phyloP scores from a whole-genome alignment of 371 early-diverging fungal genomes.

The Smittium mucronatum region DNA sequence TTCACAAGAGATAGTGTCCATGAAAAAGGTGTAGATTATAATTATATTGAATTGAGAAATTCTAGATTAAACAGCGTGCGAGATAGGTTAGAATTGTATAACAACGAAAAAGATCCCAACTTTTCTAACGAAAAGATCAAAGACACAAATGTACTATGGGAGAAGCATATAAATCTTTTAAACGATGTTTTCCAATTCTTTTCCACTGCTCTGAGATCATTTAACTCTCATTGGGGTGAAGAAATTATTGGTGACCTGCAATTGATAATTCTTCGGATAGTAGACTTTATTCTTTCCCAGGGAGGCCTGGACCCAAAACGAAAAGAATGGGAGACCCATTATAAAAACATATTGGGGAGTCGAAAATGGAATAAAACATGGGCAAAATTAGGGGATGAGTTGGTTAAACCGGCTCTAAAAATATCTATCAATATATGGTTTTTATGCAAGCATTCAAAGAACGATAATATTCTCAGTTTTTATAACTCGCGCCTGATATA shows the following conservation, averaged over 20 bases:
- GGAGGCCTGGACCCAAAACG: slow-evolving; percentile 8
- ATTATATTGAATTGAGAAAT: background rate
- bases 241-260: slow-evolving; percentile 2
- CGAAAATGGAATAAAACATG: slow-evolving; percentile 6
- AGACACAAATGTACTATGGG: background rate
- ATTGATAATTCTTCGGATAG: background rate
- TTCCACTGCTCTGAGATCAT: slow-evolving; percentile 5
- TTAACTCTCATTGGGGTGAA: background rate
- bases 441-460: background rate
- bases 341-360: slow-evolving; percentile 4
- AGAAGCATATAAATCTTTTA: slow-evolving; percentile 5
- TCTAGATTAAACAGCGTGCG: background rate
- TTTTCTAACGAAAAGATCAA: background rate
- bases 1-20: background rate
- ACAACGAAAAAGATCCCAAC: background rate
- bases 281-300: background rate
- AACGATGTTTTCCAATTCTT: slow-evolving; percentile 12
- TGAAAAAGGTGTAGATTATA: background rate
- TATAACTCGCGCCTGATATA: background rate
- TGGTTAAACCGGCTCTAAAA: background rate
- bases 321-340: background rate
- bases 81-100: background rate
- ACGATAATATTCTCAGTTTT: background rate
- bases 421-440: slow-evolving; percentile 3
- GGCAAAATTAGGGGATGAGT: slow-evolving; percentile 3